Evolutionary conservation across 805 yeast genomes (phyloP).

Genomic region (Starmera quercuum): DNA sequence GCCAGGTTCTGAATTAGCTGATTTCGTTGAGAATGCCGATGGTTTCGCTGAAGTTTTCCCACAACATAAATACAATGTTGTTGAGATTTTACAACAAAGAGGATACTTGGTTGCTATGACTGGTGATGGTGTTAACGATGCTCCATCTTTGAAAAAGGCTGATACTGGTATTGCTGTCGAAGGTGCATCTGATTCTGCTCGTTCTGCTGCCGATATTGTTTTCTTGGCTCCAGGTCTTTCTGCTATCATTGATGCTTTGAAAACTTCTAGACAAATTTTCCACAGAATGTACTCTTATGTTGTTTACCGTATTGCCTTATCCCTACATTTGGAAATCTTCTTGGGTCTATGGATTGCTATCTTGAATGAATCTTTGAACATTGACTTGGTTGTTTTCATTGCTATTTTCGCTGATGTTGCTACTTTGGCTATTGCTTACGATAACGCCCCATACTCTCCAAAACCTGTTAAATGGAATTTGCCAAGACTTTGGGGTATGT

Average conservation of each 20-base stretch:
- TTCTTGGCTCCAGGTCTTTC: constrained; percentile 93
- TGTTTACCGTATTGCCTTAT: constrained; percentile 95
- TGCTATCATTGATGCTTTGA: constrained; percentile 89
- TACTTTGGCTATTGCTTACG: constrained; percentile 94
- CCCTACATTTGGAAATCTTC: constrained; percentile 90
- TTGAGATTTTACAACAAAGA: constrained; percentile 90
- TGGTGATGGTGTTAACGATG: constrained; percentile 99
- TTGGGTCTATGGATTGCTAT: constrained; percentile 96
- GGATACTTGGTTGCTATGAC: constrained; percentile 98
- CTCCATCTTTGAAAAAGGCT: constrained; percentile 95
- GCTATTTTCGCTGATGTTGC: constrained; percentile 98
- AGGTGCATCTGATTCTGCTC: constrained; percentile 96
- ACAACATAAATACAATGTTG: constrained; percentile 94
- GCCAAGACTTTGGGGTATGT: constrained; percentile 97
- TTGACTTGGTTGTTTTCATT: constrained; percentile 90
- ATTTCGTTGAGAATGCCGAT: constrained; percentile 94
- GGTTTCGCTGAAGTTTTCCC: constrained; percentile 99
- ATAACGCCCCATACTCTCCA: constrained; percentile 92
- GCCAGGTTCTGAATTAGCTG: constrained; percentile 97
- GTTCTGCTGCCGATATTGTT: constrained; percentile 95
- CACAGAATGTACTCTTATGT: constrained; percentile 98
- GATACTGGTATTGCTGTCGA: constrained; percentile 97
- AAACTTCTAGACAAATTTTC: constrained; percentile 95
- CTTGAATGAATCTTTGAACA: constrained; percentile 76
- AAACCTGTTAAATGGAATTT: constrained; percentile 94